A percentile compares a stretch with the other conserved stretches of the same genome.
These are phyloP conservation scores for Plasmodium relictum DNA, from an alignment of 169 alveolate genomes.

Conservation along the genomic window DNA sequence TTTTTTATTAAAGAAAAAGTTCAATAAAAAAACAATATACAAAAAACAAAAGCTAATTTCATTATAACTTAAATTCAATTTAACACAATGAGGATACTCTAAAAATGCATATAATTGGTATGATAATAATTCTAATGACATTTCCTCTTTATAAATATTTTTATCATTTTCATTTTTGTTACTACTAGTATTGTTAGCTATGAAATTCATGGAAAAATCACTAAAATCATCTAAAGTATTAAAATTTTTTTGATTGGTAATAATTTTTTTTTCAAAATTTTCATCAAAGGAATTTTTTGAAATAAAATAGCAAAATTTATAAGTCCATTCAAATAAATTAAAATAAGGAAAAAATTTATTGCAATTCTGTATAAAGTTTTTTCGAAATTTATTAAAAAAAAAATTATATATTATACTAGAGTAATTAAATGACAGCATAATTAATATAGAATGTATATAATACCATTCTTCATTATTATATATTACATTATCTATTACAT, in stretches of 20 bases:
- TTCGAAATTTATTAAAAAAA: constrained; percentile 57
- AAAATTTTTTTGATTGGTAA: too few species aligned
- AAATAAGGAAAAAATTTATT: constrained; percentile 35
- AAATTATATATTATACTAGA: constrained; percentile 15
- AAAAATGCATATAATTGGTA: constrained; percentile 50
- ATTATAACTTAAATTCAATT: constrained; percentile 13
- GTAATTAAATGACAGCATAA: constrained; percentile 39
- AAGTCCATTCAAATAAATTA: constrained; percentile 63
- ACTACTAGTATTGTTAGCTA: not conserved
- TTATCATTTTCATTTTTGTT: not conserved
- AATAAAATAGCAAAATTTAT: constrained; percentile 42
- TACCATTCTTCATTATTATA: constrained; percentile 71
- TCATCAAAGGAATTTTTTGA: constrained; percentile 13
- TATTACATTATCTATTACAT: constrained; percentile 31
- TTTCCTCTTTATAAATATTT: constrained; percentile 11
- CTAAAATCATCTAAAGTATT: too few species aligned
- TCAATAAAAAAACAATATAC: constrained; percentile 25
- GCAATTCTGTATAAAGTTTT: constrained; percentile 12
- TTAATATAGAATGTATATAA: constrained; percentile 35
- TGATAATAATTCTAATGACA: constrained; percentile 33
- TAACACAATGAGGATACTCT: constrained; percentile 58
- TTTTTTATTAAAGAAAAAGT: constrained; percentile 48
- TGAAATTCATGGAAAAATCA: too few species aligned
- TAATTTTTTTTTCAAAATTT: constrained; percentile 12
- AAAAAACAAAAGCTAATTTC: constrained; percentile 36